A percentile compares a stretch with the other conserved stretches of the same genome.
These are phyloP conservation scores for Fusarium sp. DNA, from an alignment of 2,329 filamentous ascomycete genomes.

Conservation along the genomic window DNA sequence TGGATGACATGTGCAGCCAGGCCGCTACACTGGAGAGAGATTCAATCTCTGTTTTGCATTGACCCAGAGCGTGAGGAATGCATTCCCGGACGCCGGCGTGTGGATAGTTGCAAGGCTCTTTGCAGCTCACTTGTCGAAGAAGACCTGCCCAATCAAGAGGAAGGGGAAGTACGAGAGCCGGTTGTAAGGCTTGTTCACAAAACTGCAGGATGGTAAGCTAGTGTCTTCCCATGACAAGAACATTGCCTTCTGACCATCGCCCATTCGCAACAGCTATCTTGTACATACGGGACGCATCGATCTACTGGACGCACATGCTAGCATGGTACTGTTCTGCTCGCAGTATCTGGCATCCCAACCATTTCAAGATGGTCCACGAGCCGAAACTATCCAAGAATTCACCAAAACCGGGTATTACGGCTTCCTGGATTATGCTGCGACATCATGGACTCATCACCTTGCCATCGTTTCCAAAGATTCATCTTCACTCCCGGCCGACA, in stretches of 20 bases:
- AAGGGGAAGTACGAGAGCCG: not conserved
- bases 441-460: not conserved
- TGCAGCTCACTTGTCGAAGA: not conserved
- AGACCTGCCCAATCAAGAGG: accelerated
- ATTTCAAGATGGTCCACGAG: not conserved
- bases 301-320: not conserved
- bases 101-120: not conserved
- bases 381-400: not conserved
- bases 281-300: not conserved
- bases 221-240: not conserved
- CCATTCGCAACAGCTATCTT: not conserved
- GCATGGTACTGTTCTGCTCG: not conserved
- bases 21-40: not conserved
- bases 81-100: accelerated
- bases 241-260: not conserved
- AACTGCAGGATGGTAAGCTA: not conserved
- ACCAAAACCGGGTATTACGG: not conserved
- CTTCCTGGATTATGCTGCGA: not conserved
- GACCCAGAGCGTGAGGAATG: not conserved
- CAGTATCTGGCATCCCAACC: not conserved
- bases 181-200: not conserved
- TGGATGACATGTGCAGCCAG: not conserved
- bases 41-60: not conserved
- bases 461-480: not conserved
- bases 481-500: not conserved